These are phyloP conservation scores for Boletus bicolor DNA, from an alignment of 768 basidiomycete species.

Conservation along the genomic window DNA sequence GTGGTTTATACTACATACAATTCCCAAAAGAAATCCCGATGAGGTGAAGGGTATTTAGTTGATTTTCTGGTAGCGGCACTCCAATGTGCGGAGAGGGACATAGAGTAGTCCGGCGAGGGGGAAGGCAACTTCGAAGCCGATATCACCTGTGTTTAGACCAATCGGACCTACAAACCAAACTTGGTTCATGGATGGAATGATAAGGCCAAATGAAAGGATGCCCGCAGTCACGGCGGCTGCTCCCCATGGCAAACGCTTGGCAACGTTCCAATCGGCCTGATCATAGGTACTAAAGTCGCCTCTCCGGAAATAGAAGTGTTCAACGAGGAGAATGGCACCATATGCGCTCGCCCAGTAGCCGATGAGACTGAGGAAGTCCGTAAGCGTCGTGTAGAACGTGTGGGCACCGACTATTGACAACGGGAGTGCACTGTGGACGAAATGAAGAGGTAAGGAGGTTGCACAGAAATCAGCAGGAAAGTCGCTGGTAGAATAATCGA, in stretches of 20 bases:
- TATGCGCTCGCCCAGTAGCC: slow-evolving; percentile 63
- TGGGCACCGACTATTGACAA: slow-evolving; percentile 67
- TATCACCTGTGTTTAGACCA: slow-evolving; percentile 60
- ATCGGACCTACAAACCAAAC: slow-evolving; percentile 71
- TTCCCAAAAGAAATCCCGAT: background rate
- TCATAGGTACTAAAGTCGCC: slow-evolving; percentile 50
- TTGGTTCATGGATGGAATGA: slow-evolving; percentile 69
- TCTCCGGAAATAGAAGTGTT: slow-evolving; percentile 65
- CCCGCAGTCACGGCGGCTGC: slow-evolving; percentile 56
- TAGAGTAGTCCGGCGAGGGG: slow-evolving; percentile 46
- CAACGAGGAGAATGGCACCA: slow-evolving; percentile 54
- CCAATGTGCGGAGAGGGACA: slow-evolving; percentile 50
- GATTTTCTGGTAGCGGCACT: slow-evolving; percentile 36
- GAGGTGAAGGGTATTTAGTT: slow-evolving; percentile 7
- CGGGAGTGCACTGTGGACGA: slow-evolving; percentile 51
- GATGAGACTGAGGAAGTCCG: slow-evolving; percentile 65
- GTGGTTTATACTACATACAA: slow-evolving; percentile 8
- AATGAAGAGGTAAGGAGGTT: background rate
- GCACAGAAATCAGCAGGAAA: slow-evolving; percentile 6
- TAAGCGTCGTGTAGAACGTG: slow-evolving; percentile 60
- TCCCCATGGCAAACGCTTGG: slow-evolving; percentile 55
- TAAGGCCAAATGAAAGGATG: slow-evolving; percentile 48
- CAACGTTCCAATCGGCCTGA: slow-evolving; percentile 48
- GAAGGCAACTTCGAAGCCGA: slow-evolving; percentile 66
- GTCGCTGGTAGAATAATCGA: background rate